phyloP scores from a whole-genome alignment of 768 basidiomycete species.

The Boletus eberwhitei region DNA sequence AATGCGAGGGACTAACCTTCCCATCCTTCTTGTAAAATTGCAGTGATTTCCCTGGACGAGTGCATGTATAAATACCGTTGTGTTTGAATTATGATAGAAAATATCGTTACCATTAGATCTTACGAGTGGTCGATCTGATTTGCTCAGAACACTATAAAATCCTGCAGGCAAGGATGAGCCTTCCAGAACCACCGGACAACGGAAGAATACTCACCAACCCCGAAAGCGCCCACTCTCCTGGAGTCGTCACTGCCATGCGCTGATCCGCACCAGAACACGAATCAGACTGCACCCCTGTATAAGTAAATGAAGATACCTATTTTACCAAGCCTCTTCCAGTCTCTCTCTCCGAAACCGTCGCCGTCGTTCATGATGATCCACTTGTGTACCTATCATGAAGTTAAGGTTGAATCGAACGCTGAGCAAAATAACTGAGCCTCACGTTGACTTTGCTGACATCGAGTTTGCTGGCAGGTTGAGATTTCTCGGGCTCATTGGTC shows the following conservation, averaged over 20 bases:
- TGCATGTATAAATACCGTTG: neutral
- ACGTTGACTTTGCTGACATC: conserved; percentile 2
- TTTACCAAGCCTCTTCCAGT: conserved; percentile 12
- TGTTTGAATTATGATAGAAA: neutral
- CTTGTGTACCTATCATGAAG: neutral
- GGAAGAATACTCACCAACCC: conserved; percentile 4
- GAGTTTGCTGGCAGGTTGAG: too few species aligned
- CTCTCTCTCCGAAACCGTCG: neutral
- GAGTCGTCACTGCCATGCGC: conserved; percentile 4
- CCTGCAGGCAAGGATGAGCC: neutral
- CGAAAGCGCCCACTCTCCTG: conserved; percentile 13
- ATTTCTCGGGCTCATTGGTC: too few species aligned
- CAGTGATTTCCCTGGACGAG: too few species aligned
- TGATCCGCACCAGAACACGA: neutral
- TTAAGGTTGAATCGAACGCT: neutral
- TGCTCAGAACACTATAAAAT: conserved; percentile 17
- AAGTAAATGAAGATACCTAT: conserved; percentile 4
- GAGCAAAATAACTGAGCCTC: neutral
- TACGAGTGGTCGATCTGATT: conserved; percentile 8
- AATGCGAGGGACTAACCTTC: neutral
- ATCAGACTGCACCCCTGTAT: neutral
- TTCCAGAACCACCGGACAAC: neutral
- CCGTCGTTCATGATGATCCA: conserved; percentile 16
- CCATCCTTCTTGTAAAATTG: conserved; percentile 1
- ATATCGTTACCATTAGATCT: conserved; percentile 2